Base-by-base conservation (phyloP, 768 basidiomycete species). In the Boletus pseudopeckii region DNA sequence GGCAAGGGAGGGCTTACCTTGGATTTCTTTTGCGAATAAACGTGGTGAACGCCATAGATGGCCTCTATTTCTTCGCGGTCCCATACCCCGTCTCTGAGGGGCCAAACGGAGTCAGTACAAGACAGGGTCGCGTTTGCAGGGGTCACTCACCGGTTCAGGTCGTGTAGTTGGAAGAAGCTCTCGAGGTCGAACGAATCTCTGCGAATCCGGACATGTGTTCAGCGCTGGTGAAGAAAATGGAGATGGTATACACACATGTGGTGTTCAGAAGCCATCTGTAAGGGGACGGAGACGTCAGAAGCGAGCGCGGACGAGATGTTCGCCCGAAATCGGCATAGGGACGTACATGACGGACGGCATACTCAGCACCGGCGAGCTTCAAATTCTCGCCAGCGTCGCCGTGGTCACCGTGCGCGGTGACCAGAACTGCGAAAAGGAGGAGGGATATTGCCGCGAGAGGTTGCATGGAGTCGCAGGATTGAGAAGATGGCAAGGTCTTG, bases 91-190 rank as follows among this genome's bases (percentile, higher is more conserved):
- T 98, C 84, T 37, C 88, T 90, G 44, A 41, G n/a, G 20, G 36
- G 5, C 39, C n/a, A 10, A 34, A 17, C 38, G 8, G 32, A 5
- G 13, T 58, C 42, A 57, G 52, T 15, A 14, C 26, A 22, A 24
- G 9, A 34, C 6, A 4, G 15, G 13, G 13, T 7, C 9, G 34
- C 7, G 38, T 14, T 14, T 22, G 33, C 34, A 11, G 40, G 38
- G 26, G 24, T 64, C 79, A n/a, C n/a, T 58, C 56, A 87, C 88
- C 84, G 75, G 72, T 98, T 85, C 53, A 99, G 77, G 73, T 99
- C 96, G 72, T 99, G 96, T 13, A 99, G 75, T 56, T 89, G 85
- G 80, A 97, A 96, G 82, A 99, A 99, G 68, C 92, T 90, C 61
- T 84, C 77, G 40, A 82, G 73, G 64, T 88, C 93, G 60, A 91